A percentile compares a stretch with the other conserved stretches of the same genome.
Conservation (phyloP, 139 green algal genomes). For the Chlamydomonas sphaeroides region DNA sequence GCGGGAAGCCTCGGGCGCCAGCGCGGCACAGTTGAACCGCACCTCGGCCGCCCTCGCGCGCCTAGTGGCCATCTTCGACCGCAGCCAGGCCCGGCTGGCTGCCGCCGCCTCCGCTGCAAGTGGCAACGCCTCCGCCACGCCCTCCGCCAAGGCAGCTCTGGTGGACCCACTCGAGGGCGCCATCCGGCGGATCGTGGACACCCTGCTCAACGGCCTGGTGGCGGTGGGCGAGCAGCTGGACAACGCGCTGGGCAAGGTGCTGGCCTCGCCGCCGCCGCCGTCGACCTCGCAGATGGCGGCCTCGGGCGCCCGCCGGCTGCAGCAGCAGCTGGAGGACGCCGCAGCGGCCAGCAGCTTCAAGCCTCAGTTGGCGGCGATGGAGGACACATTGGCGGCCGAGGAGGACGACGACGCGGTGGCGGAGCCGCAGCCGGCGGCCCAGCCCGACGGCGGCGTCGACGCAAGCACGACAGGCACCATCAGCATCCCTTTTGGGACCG, state of each 20-base stretch:
- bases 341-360: too few relatives aligned
- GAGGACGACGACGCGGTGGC: too few relatives aligned
- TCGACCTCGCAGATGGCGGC: neutral
- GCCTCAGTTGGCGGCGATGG: too few relatives aligned
- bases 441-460: neutral
- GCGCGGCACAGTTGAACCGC: neutral
- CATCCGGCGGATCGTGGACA: neutral
- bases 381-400: too few relatives aligned
- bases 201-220: conserved; percentile 8
- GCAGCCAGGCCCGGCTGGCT: neutral
- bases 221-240: conserved; percentile 21
- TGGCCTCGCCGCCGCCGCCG: neutral
- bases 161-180: neutral
- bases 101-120: neutral
- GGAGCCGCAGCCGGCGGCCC: too few relatives aligned
- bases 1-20: too few relatives aligned
- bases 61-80: neutral
- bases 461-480: neutral
- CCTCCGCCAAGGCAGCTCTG: neutral
- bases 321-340: too few relatives aligned
- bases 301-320: too few relatives aligned
- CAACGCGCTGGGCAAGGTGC: conserved; percentile 8
- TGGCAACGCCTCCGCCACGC: neutral
- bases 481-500: neutral
- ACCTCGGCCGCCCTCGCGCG: neutral